A percentile compares a stretch with the other conserved stretches of the same genome.
phyloP scores from a whole-genome alignment of 306 rosid species.

The Fagus crenata region DNA sequence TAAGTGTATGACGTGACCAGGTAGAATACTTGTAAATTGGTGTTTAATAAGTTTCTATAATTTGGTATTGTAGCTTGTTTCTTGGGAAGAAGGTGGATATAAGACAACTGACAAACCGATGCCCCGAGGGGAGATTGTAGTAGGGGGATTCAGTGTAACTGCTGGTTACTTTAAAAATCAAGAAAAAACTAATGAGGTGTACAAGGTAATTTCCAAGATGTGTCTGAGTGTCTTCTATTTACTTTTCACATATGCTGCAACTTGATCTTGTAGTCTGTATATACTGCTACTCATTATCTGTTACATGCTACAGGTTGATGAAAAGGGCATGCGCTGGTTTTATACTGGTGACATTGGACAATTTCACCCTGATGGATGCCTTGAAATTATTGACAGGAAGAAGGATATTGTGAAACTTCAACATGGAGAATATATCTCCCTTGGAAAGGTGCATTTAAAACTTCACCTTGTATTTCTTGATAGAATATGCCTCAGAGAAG shows the following conservation, averaged over 20 bases:
- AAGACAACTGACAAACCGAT: slow-evolving; percentile 78
- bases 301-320: slow-evolving; percentile 57
- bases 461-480: slow-evolving; percentile 5
- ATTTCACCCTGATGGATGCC: slow-evolving; percentile 90
- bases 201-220: slow-evolving; percentile 54
- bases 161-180: slow-evolving; percentile 87
- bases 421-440: slow-evolving; percentile 92
- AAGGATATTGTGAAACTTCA: slow-evolving; percentile 97
- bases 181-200: slow-evolving; percentile 80
- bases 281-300: slow-evolving; percentile 9
- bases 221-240: neutral
- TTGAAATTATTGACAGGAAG: slow-evolving; percentile 88
- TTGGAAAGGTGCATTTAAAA: slow-evolving; percentile 68
- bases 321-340: slow-evolving; percentile 86
- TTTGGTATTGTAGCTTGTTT: slow-evolving; percentile 67
- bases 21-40: slow-evolving; percentile 16
- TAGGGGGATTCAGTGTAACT: slow-evolving; percentile 76
- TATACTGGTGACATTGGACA: slow-evolving; percentile 77
- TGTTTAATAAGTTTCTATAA: slow-evolving; percentile 23
- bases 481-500: slow-evolving; percentile 1
- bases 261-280: slow-evolving; percentile 26
- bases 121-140: slow-evolving; percentile 90
- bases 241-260: neutral
- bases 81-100: slow-evolving; percentile 96
- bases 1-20: neutral